These are phyloP conservation scores for Artemisia annua DNA, from an alignment of 129 eudicot species.

Conservation along the genomic window DNA sequence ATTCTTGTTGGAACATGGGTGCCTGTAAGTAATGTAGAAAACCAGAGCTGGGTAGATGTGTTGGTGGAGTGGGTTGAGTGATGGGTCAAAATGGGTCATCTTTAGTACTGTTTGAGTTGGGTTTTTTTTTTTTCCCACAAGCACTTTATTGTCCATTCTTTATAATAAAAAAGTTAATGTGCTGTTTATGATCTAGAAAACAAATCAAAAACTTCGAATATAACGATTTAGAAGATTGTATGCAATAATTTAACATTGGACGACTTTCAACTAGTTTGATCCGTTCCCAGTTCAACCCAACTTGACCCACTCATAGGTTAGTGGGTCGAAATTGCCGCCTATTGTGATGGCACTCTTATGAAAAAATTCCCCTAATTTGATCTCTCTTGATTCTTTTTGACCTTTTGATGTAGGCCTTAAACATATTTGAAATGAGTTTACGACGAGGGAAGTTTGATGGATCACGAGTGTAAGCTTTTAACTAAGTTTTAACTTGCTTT, in stretches of 20 bases:
- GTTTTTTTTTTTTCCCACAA: background rate
- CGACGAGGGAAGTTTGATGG: conserved; percentile 91
- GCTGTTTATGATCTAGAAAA: too few species aligned
- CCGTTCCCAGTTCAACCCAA: too few species aligned
- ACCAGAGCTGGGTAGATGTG: background rate
- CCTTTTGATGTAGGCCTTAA: conserved; percentile 60
- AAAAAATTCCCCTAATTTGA: background rate
- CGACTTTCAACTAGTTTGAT: too few species aligned
- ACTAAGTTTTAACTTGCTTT: conserved; percentile 10
- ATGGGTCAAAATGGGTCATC: background rate
- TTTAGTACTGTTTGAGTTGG: background rate
- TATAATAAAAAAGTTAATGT: too few species aligned
- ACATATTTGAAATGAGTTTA: conserved; percentile 90
- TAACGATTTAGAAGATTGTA: too few species aligned
- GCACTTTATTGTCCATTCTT: background rate
- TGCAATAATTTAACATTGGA: too few species aligned
- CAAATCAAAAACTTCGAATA: too few species aligned
- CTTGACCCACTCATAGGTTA: background rate
- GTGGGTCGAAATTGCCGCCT: conserved; percentile 8
- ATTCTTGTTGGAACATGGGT: conserved; percentile 98
- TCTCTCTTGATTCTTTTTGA: conserved; percentile 7
- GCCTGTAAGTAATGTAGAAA: conserved; percentile 61
- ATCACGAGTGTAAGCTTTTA: conserved; percentile 74
- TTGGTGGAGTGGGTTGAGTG: background rate
- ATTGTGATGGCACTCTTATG: conserved; percentile 27